Percentiles rank a stretch among this genome's conserved stretches.
These are phyloP conservation scores for Tuber magnatum DNA, from an alignment of 495 filamentous ascomycete genomes.

Conservation along the genomic window DNA sequence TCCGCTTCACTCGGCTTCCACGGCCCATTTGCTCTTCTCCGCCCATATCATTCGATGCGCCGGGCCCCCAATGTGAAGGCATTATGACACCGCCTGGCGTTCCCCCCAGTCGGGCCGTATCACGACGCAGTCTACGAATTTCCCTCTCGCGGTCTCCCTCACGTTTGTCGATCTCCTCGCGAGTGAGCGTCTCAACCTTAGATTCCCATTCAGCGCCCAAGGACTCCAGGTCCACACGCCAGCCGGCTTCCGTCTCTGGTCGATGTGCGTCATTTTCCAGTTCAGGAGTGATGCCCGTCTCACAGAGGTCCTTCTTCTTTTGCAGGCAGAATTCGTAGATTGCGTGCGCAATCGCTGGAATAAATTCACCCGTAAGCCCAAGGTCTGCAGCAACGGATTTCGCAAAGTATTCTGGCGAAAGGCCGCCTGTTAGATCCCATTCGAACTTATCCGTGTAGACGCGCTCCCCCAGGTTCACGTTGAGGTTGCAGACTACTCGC, in stretches of 20 bases:
- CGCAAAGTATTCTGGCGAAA: slow-evolving; percentile 87
- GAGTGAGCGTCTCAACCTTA: slow-evolving; percentile 77
- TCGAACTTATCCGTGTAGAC: slow-evolving; percentile 97
- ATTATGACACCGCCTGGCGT: slow-evolving; percentile 52
- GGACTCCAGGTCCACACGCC: slow-evolving; percentile 88
- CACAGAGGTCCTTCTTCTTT: slow-evolving; percentile 89
- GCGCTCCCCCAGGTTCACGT: slow-evolving; percentile 84
- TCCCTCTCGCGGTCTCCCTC: slow-evolving; percentile 92
- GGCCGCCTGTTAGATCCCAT: slow-evolving; percentile 91
- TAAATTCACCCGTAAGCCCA: slow-evolving; percentile 84
- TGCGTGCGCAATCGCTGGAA: slow-evolving; percentile 85
- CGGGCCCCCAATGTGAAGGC: slow-evolving; percentile 47
- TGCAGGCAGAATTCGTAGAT: slow-evolving; percentile 93
- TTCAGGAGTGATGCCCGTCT: slow-evolving; percentile 53
- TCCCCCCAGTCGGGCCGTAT: slow-evolving; percentile 82
- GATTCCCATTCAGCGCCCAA: slow-evolving; percentile 91
- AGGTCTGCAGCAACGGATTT: slow-evolving; percentile 86
- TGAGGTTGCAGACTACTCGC: slow-evolving; percentile 65
- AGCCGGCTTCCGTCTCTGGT: slow-evolving; percentile 66
- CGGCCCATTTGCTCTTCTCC: slow-evolving; percentile 52
- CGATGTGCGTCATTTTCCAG: slow-evolving; percentile 85
- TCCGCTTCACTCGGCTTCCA: slow-evolving; percentile 82
- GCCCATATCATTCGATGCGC: slow-evolving; percentile 61
- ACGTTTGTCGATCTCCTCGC: slow-evolving; percentile 96
- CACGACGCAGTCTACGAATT: slow-evolving; percentile 73